These are phyloP conservation scores for Aspergillus hancockii DNA, from an alignment of 495 filamentous ascomycete genomes.

Conservation along the genomic window DNA sequence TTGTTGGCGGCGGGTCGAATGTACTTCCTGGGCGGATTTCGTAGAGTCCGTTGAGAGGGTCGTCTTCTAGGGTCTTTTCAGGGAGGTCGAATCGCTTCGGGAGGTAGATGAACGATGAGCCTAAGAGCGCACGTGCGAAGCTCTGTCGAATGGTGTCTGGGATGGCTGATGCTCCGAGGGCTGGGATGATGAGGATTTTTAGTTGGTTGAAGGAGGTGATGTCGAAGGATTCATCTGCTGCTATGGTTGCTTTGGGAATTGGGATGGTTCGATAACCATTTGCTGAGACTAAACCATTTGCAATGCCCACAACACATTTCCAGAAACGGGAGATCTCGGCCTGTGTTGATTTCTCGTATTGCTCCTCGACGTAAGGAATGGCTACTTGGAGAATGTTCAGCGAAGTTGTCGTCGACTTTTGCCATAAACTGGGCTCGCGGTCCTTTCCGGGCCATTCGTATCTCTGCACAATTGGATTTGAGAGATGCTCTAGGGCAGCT, in stretches of 20 bases:
- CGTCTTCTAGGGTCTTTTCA: slow-evolving; percentile 41
- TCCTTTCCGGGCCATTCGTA: slow-evolving; percentile 67
- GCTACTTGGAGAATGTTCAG: slow-evolving; percentile 68
- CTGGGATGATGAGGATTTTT: slow-evolving; percentile 69
- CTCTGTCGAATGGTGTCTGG: slow-evolving; percentile 65
- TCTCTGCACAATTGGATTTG: slow-evolving; percentile 68
- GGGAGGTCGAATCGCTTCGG: slow-evolving; percentile 66
- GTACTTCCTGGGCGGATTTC: slow-evolving; percentile 68
- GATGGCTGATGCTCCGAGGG: slow-evolving; percentile 65
- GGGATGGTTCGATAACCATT: slow-evolving; percentile 32
- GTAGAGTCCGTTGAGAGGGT: slow-evolving; percentile 63
- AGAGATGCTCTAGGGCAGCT: slow-evolving; percentile 61
- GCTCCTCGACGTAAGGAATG: slow-evolving; percentile 60
- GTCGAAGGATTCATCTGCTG: slow-evolving; percentile 70
- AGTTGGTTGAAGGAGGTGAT: slow-evolving; percentile 70
- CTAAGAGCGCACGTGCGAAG: slow-evolving; percentile 78
- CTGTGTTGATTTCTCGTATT: slow-evolving; percentile 36
- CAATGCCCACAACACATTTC: slow-evolving; percentile 40
- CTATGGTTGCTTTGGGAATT: slow-evolving; percentile 29
- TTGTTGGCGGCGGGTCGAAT: slow-evolving; percentile 62
- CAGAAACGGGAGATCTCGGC: slow-evolving; percentile 42
- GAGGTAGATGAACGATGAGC: slow-evolving; percentile 76
- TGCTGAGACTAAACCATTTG: slow-evolving; percentile 44
- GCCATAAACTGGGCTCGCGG: slow-evolving; percentile 69
- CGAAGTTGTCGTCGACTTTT: slow-evolving; percentile 68